Conservation (phyloP, 2,329 filamentous ascomycete species). For the Trichoderma guizhouense region DNA sequence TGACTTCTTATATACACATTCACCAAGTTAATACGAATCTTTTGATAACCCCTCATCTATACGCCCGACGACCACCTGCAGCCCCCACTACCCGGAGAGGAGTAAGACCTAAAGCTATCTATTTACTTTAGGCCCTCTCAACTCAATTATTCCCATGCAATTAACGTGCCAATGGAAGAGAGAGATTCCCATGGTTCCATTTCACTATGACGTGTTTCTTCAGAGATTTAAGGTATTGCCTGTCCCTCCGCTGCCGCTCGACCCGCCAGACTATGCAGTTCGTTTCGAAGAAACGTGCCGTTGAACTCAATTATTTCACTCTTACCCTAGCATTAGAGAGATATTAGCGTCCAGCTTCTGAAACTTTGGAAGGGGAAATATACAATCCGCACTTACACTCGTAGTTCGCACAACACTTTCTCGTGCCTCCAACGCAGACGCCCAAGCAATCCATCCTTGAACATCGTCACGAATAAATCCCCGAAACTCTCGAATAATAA, state of each 20-base stretch:
- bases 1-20: background rate
- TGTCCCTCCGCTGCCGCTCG: background rate
- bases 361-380: background rate
- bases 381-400: background rate
- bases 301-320: background rate
- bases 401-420: background rate
- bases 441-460: background rate
- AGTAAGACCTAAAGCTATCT: background rate
- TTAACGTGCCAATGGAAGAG: background rate
- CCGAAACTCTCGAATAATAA: background rate
- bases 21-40: background rate
- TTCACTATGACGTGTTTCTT: background rate
- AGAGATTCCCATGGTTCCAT: background rate
- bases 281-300: background rate
- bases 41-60: background rate
- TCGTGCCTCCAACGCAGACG: background rate
- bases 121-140: background rate
- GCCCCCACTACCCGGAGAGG: background rate
- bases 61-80: background rate
- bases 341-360: background rate
- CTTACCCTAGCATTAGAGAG: background rate
- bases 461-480: background rate
- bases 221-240: background rate
- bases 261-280: background rate
- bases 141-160: background rate